Percentiles rank a stretch among this genome's conserved stretches.
These are phyloP conservation scores for Rubroboletus satanas DNA, from an alignment of 768 basidiomycete genomes.

Conservation along the genomic window DNA sequence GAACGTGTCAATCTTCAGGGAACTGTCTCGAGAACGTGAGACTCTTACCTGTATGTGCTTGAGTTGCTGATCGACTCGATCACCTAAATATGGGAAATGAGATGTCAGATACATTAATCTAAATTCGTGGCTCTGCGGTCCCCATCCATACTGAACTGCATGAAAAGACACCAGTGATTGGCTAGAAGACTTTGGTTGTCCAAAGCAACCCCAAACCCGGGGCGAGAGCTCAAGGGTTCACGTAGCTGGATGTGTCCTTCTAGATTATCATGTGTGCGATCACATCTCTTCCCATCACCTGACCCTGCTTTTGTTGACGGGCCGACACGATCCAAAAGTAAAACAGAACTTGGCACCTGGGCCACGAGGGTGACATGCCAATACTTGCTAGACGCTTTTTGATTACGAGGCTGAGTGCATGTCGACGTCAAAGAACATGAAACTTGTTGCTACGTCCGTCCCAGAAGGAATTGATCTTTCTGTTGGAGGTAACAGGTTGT, in stretches of 20 bases:
- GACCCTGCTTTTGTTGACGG: background rate
- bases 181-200: background rate
- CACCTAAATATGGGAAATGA: background rate
- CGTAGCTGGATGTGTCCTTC: background rate
- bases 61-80: background rate
- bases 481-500: background rate
- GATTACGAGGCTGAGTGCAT: background rate
- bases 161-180: background rate
- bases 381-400: background rate
- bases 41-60: background rate
- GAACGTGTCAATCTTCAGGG: constrained; percentile 3
- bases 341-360: background rate
- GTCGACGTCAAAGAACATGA: background rate
- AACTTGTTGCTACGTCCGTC: background rate
- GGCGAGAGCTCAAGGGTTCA: background rate
- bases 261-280: background rate
- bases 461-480: background rate
- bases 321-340: background rate
- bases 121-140: background rate
- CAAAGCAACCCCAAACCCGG: background rate
- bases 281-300: background rate
- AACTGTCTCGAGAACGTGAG: background rate
- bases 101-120: background rate
- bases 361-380: background rate
- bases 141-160: background rate